Evolutionary conservation across 2,329 filamentous ascomycete genomes (phyloP), one percentile per base, ranked within the genome.

Genomic region (Fusarium sp.): DNA sequence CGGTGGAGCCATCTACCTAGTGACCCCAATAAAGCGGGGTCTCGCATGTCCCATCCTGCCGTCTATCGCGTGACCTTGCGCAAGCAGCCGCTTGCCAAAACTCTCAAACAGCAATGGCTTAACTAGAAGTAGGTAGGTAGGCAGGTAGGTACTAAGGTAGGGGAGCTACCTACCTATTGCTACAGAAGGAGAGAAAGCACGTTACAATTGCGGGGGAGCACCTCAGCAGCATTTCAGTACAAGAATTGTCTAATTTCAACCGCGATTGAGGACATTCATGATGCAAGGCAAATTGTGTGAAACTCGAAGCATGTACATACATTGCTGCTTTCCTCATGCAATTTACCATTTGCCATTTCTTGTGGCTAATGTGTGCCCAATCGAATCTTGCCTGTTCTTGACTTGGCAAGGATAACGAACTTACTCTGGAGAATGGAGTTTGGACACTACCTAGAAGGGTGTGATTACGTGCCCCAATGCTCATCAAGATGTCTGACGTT

Each of bases 11-110:
- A 60, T 49, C 48, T 46, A 60, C 46, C 48, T 46, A 50, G 44
- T 52, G 35, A 47, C 32, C 9, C 48, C 51, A 43, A 58, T 46
- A 54, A 47, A 62, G 58, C 50, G 61, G 71, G 57, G 50, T 10
- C 71, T 67, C 61, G 56, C 52, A 68, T 65, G 63, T 49, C 71
- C 67, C 71, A 75, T 71, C 65, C 68, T 67, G 59, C 65, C 61
- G 61, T 70, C 50, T 58, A 76, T 76, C 74, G 74, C 73, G 74
- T 76, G 74, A 76, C 74, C 74, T 73, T 72, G 72, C 73, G 74
- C 74, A 76, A 75, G 62, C 71, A 72, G 72, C 70, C 56, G 56
- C 53, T 63, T 63, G 49, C 54, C 55, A 60, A 73, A 37, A 72
- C 65, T 70, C 58, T 70, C 55, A 22, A 22, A 44, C 60, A 25